phyloP scores from a whole-genome alignment of 202 grass and related monocot genomes.

The Setaria viridis region DNA sequence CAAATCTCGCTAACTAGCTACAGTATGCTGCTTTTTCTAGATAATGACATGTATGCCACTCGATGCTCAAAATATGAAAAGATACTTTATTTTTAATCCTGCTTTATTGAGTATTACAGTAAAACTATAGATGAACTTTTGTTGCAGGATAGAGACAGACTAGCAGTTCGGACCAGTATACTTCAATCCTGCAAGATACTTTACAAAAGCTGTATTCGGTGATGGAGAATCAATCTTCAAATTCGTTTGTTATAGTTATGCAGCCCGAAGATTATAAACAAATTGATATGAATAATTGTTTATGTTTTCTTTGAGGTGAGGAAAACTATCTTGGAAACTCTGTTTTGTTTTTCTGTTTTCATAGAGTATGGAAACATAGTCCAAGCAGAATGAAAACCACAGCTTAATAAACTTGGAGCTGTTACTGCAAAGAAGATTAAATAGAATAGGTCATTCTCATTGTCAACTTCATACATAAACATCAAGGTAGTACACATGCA shows the following conservation, averaged over 20 bases:
- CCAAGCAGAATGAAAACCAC: neutral
- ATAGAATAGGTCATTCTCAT: slow-evolving; percentile 37
- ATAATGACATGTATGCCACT: slow-evolving; percentile 17
- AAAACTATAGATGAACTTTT: slow-evolving; percentile 36
- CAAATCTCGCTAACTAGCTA: neutral
- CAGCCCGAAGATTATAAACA: neutral
- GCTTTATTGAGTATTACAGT: neutral
- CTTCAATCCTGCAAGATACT: slow-evolving; percentile 6
- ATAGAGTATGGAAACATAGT: neutral
- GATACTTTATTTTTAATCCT: neutral
- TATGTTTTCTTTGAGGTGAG: neutral
- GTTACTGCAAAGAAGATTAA: slow-evolving; percentile 8
- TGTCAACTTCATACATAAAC: slow-evolving; percentile 27
- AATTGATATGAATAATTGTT: neutral
- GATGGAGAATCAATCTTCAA: neutral
- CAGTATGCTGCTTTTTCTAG: neutral
- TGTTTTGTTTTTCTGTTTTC: neutral
- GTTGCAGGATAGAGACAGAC: slow-evolving; percentile 12
- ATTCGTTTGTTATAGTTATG: neutral
- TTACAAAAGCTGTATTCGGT: neutral
- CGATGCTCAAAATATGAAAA: slow-evolving; percentile 2
- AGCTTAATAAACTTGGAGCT: slow-evolving; percentile 3
- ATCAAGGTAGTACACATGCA: slow-evolving; percentile 42
- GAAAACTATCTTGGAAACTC: neutral
- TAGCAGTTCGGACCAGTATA: neutral